Evolutionary conservation across 2,329 filamentous ascomycete species (phyloP), one percentile per base, ranked within the genome.

Genomic region (Metarhizium rileyi): DNA sequence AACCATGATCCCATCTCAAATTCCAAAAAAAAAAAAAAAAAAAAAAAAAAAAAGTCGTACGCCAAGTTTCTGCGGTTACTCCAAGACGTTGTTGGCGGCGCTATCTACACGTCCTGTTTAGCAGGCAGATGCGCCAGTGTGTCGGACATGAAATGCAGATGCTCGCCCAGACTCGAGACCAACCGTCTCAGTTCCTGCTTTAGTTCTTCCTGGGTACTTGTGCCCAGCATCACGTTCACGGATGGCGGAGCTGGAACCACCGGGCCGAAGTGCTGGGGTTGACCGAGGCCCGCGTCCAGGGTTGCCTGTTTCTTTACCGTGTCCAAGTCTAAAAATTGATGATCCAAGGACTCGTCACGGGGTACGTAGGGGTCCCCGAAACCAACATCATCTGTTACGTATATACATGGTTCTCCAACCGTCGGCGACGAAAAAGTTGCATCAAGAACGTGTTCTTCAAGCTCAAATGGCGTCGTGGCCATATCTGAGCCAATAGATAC

Each of bases 361-460:
- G 28, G n/a, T 18, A 51, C 49, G 6, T 35, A 33, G 3, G 41
- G 10, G 9, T 50, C 43, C 8, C 41, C 49, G 52, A 72, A 75
- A 26, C 75, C 70, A 7, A 73, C 76, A 52, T 80, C 77, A 52
- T 82, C 79, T 1, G 77, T 76, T 9, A 81, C 73, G 57, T 81
- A 82, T 40, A 81, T 78, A 3, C 76, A 79, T 1, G 77, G 76
- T 53, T 80, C 76, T 27, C 77, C 68, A 45, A 66, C 69, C 1
- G 63, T 61, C 3, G 25, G 16, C 20, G 64, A 56, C 5, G 67
- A 62, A 54, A 61, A 59, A 10, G 66, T 67, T 53, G 80, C 78
- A 2, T 80, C 63, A 1, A 77, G 80, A 1, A 77, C 69, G 55
- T 82, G 79, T n/a, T 75, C 73, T 60, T 84, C 80, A 2, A 83